Conservation (phyloP, 768 basidiomycete genomes). For the Tulasnella sp. region DNA sequence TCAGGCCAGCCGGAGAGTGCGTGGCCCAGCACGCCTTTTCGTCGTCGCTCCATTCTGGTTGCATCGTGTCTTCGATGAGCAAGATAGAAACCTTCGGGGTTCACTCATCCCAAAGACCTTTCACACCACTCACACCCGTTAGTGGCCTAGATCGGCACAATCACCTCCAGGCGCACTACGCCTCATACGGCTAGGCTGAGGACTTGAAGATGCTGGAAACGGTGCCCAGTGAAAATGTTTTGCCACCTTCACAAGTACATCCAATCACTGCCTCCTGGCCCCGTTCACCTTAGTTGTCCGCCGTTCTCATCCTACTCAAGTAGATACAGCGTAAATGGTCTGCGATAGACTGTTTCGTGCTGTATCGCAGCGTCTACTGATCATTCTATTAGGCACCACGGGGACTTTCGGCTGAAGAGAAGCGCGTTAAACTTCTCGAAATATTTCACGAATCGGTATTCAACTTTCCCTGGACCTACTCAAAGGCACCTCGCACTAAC, state of each 20-base stretch:
- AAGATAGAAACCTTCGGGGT: too few relatives aligned
- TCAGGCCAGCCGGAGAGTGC: background rate
- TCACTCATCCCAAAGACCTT: too few relatives aligned
- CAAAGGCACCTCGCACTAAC: background rate
- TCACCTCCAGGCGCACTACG: background rate
- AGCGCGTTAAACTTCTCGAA: constrained; percentile 76
- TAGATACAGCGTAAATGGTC: background rate
- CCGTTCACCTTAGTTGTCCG: background rate
- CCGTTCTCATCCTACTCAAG: background rate
- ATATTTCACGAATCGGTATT: constrained; percentile 84
- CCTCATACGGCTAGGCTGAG: background rate
- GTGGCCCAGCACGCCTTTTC: background rate
- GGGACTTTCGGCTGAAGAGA: constrained; percentile 83
- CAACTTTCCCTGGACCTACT: background rate
- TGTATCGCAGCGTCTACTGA: background rate
- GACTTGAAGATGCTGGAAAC: background rate
- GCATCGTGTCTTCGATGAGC: too few relatives aligned
- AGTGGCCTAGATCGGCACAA: too few relatives aligned
- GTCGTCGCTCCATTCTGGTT: too few relatives aligned
- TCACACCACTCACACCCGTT: too few relatives aligned
- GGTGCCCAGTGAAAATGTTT: background rate
- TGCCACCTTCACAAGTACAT: background rate
- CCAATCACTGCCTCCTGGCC: background rate
- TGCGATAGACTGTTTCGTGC: background rate
- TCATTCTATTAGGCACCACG: constrained; percentile 20